A percentile compares a stretch with the other conserved stretches of the same genome.
These are phyloP conservation scores for Nemania bipapillata DNA, from an alignment of 2,329 filamentous ascomycete genomes.

Conservation along the genomic window DNA sequence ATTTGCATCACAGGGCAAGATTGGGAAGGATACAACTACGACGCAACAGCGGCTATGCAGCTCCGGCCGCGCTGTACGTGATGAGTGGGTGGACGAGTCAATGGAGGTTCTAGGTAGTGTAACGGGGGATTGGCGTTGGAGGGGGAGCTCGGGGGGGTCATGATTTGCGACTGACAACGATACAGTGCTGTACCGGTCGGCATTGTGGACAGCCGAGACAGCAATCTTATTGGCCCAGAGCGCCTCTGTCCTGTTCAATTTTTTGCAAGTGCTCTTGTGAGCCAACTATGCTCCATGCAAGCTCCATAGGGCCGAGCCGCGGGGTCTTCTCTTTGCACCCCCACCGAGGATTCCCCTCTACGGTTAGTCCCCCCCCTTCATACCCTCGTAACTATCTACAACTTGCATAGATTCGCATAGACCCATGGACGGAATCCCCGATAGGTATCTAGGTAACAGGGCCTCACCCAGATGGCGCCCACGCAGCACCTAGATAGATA, in stretches of 20 bases:
- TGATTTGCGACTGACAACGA: constrained; percentile 46
- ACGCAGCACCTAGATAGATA: not conserved
- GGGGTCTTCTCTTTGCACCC: constrained; percentile 38
- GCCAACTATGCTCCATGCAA: too few relatives aligned
- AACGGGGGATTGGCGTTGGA: constrained; percentile 25
- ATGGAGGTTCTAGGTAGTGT: constrained; percentile 27
- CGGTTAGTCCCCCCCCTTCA: constrained; percentile 8
- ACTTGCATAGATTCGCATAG: constrained; percentile 25
- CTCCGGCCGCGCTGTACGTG: constrained; percentile 35
- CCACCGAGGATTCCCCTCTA: constrained; percentile 16
- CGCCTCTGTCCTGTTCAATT: constrained; percentile 43
- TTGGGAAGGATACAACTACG: constrained; percentile 26
- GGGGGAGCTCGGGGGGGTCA: constrained; percentile 36
- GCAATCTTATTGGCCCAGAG: constrained; percentile 42
- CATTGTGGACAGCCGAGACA: constrained; percentile 46
- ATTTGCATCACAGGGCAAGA: constrained; percentile 32
- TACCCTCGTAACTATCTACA: not conserved
- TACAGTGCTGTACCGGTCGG: constrained; percentile 43
- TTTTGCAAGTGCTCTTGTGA: constrained; percentile 29
- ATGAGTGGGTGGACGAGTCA: constrained; percentile 18
- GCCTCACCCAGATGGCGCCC: not conserved
- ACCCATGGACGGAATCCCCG: constrained; percentile 20
- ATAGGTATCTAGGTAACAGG: constrained; percentile 12
- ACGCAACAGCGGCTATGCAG: constrained; percentile 39
- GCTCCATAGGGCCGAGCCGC: constrained; percentile 39